Conservation (phyloP, 495 filamentous ascomycete genomes). For the Podospora pseudopauciseta region DNA sequence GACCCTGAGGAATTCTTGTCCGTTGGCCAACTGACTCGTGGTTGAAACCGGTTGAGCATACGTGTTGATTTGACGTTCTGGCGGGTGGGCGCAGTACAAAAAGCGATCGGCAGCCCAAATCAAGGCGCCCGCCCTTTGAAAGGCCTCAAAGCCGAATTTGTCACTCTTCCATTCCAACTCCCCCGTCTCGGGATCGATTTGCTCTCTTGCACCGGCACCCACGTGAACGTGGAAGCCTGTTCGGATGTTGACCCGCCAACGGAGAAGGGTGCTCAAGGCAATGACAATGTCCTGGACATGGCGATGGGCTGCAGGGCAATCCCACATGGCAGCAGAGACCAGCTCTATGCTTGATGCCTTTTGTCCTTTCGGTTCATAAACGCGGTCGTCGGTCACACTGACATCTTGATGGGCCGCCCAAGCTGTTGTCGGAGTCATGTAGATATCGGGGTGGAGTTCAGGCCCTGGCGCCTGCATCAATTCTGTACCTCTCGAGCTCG, state of each 20-base stretch:
- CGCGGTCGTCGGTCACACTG: neutral
- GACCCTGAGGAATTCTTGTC: neutral
- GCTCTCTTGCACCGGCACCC: constrained; percentile 2
- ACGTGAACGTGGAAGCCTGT: constrained; percentile 18
- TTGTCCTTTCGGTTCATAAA: neutral
- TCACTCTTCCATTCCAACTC: neutral
- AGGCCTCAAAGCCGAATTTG: neutral
- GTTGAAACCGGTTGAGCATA: neutral
- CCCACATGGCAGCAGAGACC: constrained; percentile 16
- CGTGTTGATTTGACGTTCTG: constrained; percentile 13
- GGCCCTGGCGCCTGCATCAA: neutral
- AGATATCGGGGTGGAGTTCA: neutral
- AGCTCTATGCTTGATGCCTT: constrained; percentile 4
- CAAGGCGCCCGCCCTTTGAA: constrained; percentile 12
- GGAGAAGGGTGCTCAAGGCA: constrained; percentile 1
- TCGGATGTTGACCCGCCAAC: constrained; percentile 8
- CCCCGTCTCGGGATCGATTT: neutral
- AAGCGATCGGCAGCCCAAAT: constrained; percentile 24
- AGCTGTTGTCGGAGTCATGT: neutral
- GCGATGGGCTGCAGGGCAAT: constrained; percentile 10
- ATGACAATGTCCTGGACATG: constrained; percentile 9
- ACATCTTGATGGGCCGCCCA: constrained; percentile 8
- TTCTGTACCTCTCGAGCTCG: neutral
- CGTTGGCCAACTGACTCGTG: neutral
- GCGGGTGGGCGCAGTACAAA: constrained; percentile 15